Evolutionary conservation across 345 rosid species (phyloP).

Genomic region (Cardamine occulta): DNA sequence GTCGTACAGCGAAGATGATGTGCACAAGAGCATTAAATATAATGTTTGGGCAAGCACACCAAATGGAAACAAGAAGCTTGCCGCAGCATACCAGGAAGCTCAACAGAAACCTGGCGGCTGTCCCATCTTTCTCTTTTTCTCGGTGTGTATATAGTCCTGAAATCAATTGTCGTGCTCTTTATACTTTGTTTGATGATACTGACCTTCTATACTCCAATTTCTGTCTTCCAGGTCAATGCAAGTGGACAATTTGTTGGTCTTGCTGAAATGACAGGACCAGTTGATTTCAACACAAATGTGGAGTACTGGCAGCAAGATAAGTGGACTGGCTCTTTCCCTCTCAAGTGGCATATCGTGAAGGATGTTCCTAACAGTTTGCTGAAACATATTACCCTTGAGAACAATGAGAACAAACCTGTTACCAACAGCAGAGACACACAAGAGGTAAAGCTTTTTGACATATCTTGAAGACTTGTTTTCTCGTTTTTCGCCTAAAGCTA

Average conservation of each 20-base stretch:
- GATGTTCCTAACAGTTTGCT: slow-evolving; percentile 91
- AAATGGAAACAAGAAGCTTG: slow-evolving; percentile 92
- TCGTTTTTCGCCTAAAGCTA: background rate
- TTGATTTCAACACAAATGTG: slow-evolving; percentile 77
- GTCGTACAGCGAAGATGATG: slow-evolving; percentile 98
- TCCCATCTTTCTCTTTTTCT: slow-evolving; percentile 85
- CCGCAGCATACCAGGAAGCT: slow-evolving; percentile 85
- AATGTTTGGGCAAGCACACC: slow-evolving; percentile 97
- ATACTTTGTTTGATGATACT: background rate
- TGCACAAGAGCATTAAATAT: slow-evolving; percentile 91
- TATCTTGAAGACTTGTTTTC: background rate
- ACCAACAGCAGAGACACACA: slow-evolving; percentile 96
- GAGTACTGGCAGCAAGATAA: slow-evolving; percentile 98
- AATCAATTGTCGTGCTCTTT: background rate
- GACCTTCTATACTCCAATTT: background rate
- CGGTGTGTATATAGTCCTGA: slow-evolving; percentile 55
- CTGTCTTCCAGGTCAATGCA: slow-evolving; percentile 69
- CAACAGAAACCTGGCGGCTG: slow-evolving; percentile 71
- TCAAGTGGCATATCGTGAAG: slow-evolving; percentile 92
- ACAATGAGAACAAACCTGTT: slow-evolving; percentile 95
- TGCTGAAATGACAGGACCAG: slow-evolving; percentile 89
- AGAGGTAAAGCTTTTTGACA: slow-evolving; percentile 57
- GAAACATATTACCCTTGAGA: slow-evolving; percentile 90
- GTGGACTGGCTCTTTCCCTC: slow-evolving; percentile 95
- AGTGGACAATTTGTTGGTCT: slow-evolving; percentile 98